phyloP scores from a whole-genome alignment of 2,329 filamentous ascomycete species.

The Aspergillus tubingensis region DNA sequence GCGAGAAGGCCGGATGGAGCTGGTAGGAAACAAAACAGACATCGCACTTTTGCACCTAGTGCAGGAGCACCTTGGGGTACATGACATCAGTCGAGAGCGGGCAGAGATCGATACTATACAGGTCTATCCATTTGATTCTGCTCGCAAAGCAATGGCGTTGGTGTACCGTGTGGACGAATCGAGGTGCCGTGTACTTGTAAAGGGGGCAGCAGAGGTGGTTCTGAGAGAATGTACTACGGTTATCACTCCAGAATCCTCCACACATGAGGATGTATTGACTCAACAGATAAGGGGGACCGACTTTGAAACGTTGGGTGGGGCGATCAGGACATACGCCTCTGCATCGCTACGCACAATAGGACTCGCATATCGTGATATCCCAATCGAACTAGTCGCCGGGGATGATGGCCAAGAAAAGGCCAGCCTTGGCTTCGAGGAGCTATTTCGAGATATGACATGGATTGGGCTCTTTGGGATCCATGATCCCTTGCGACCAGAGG shows the following conservation, averaged over 20 bases:
- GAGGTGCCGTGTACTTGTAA: slow-evolving; percentile 36
- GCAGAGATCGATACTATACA: slow-evolving; percentile 58
- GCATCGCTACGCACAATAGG: slow-evolving; percentile 56
- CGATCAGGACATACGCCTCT: no score
- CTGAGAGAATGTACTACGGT: slow-evolving; percentile 25
- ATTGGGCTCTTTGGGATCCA: slow-evolving; percentile 9
- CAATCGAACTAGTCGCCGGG: slow-evolving; percentile 45
- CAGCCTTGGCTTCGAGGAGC: background rate
- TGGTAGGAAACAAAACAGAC: slow-evolving; percentile 72
- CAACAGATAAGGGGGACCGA: no score
- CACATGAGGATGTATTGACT: no score
- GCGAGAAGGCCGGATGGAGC: slow-evolving; percentile 49
- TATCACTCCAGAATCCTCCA: slow-evolving; percentile 15
- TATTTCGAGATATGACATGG: slow-evolving; percentile 2
- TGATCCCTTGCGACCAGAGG: slow-evolving; percentile 5
- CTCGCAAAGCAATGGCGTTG: slow-evolving; percentile 59
- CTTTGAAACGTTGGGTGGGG: no score
- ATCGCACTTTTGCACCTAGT: slow-evolving; percentile 68
- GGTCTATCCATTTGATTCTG: slow-evolving; percentile 69
- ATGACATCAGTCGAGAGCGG: slow-evolving; percentile 59
- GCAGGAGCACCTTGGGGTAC: slow-evolving; percentile 62
- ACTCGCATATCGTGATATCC: slow-evolving; percentile 68
- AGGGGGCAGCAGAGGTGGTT: slow-evolving; percentile 40
- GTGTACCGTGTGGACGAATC: slow-evolving; percentile 28
- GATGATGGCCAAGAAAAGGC: background rate